These are phyloP conservation scores for Bruguiera gymnorhiza DNA, from an alignment of 345 rosid genomes.

Conservation along the genomic window DNA sequence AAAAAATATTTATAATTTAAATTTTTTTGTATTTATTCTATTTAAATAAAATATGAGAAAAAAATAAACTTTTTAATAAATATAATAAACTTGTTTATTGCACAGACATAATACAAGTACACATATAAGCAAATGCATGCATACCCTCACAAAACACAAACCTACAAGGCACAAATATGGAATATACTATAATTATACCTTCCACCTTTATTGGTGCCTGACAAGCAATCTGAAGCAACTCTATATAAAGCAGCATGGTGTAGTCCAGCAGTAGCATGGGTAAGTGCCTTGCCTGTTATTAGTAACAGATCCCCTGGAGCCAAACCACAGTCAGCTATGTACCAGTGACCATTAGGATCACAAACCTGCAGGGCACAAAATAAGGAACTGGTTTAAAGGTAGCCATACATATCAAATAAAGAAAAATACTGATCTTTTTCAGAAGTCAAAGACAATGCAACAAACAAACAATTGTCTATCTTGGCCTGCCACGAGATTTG, in stretches of 20 bases:
- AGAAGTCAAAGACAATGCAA: not conserved
- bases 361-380: constrained; percentile 59
- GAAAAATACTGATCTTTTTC: not conserved
- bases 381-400: not conserved
- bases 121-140: too few relatives aligned
- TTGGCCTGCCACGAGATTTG: too few relatives aligned
- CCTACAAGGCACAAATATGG: too few relatives aligned
- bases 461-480: not conserved
- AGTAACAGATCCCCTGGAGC: constrained; percentile 75
- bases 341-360: constrained; percentile 97
- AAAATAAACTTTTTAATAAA: too few relatives aligned
- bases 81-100: not conserved
- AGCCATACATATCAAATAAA: not conserved
- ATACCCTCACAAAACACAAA: too few relatives aligned
- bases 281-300: constrained; percentile 89
- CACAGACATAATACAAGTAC: too few relatives aligned
- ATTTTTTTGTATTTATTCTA: too few relatives aligned
- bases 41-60: too few relatives aligned
- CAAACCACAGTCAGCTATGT: constrained; percentile 76
- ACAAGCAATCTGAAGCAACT: constrained; percentile 50
- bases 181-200: constrained; percentile 43
- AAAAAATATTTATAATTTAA: too few relatives aligned
- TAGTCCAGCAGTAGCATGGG: constrained; percentile 94
- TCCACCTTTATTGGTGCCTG: constrained; percentile 53
- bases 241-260: constrained; percentile 81